Conservation (phyloP, 2,329 filamentous ascomycete species). For the Xylariales sp. region DNA sequence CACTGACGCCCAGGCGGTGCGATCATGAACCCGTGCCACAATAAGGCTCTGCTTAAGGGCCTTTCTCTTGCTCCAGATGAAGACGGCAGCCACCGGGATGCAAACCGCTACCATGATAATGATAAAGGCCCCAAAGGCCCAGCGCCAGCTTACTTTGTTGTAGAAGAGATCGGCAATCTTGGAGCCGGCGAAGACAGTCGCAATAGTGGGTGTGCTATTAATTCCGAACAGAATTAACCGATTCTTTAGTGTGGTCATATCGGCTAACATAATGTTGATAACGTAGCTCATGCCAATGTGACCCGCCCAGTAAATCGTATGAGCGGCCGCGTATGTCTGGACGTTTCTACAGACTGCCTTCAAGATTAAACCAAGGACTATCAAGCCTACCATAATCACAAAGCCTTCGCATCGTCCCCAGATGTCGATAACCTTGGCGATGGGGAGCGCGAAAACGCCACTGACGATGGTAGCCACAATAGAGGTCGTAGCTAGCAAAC, state of each 20-base stretch:
- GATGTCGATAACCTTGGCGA: slow-evolving; percentile 60
- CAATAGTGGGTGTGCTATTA: slow-evolving; percentile 58
- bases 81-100: slow-evolving; percentile 52
- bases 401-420: slow-evolving; percentile 62
- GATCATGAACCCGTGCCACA: slow-evolving; percentile 48
- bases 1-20: slow-evolving; percentile 60
- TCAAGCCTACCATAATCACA: slow-evolving; percentile 55
- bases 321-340: slow-evolving; percentile 63
- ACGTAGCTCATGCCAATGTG: slow-evolving; percentile 56
- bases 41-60: slow-evolving; percentile 62
- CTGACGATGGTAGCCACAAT: slow-evolving; percentile 24
- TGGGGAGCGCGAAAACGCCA: slow-evolving; percentile 18
- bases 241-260: slow-evolving; percentile 57
- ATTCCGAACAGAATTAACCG: slow-evolving; percentile 57
- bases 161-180: slow-evolving; percentile 56
- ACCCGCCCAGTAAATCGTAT: slow-evolving; percentile 75
- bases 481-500: slow-evolving; percentile 53
- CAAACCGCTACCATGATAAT: slow-evolving; percentile 68
- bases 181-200: slow-evolving; percentile 59
- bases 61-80: slow-evolving; percentile 56
- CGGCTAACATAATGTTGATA: slow-evolving; percentile 56
- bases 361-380: slow-evolving; percentile 67
- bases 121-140: slow-evolving; percentile 70
- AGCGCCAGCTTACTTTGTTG: slow-evolving; percentile 55
- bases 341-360: slow-evolving; percentile 70